Percentiles rank a stretch among this genome's conserved stretches.
Evolutionary conservation across 768 basidiomycete species (phyloP).

Genomic region (Lactarius indigo): DNA sequence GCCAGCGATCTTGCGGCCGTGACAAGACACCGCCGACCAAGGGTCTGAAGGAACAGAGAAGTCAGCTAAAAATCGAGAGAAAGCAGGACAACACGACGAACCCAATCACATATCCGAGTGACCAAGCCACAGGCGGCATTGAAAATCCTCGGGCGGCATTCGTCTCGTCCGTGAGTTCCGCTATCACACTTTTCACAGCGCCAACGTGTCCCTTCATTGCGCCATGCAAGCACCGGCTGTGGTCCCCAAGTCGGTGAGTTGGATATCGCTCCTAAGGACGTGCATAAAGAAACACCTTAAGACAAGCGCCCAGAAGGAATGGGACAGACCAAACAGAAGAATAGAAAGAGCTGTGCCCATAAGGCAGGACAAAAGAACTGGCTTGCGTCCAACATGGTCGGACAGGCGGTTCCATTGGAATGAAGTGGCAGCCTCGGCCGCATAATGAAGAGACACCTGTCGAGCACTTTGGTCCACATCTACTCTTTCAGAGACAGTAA

Average conservation of each 20-base stretch:
- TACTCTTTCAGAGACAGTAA: background rate
- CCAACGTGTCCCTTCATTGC: background rate
- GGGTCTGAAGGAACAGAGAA: conserved; percentile 6
- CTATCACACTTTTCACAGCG: background rate
- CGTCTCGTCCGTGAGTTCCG: background rate
- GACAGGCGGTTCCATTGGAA: background rate
- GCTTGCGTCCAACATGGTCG: background rate
- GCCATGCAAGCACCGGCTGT: background rate
- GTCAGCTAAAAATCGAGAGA: background rate
- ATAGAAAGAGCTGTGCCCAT: background rate
- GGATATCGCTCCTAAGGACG: background rate
- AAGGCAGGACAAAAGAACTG: background rate
- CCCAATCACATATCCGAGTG: background rate
- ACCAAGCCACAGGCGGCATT: background rate
- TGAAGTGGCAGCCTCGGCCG: background rate
- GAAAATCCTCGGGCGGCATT: background rate
- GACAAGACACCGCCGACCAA: conserved; percentile 26
- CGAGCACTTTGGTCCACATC: background rate
- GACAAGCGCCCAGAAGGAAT: background rate
- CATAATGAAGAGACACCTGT: background rate
- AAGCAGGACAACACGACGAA: conserved; percentile 14
- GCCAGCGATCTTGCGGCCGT: conserved; percentile 26
- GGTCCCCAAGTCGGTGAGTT: background rate
- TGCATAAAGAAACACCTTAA: background rate
- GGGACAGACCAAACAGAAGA: background rate